Base-by-base conservation (phyloP, 2,329 filamentous ascomycete genomes). In the Fulvia fulva region DNA sequence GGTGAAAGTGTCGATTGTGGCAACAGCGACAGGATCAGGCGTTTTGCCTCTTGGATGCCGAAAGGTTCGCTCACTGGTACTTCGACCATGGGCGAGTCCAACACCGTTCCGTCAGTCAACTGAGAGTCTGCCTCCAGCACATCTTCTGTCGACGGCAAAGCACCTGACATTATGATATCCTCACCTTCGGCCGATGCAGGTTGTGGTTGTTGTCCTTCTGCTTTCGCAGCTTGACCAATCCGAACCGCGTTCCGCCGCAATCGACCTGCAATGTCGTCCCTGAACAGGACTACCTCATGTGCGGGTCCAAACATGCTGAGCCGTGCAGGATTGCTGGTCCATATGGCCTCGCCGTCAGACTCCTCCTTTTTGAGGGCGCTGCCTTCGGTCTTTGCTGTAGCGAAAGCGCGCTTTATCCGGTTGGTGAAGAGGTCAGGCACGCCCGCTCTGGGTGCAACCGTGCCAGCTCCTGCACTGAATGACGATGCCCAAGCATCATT, bases 401-500 rank as follows among this genome's bases (percentile, higher is more conserved):
- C 85, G 68, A 99, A 95, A 0, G 85, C 89, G 44, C 93, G 83
- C 65, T 89, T 87, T 45, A 99, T 83, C 16, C 94, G 83, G 30
- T 87, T 93, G 0, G 93, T 97, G 75, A 99, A 99, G 66, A 97
- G 78, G 6, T 93, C 89, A 0, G 94, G 94, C 1, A 99, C 83
- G 0, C 82, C 76, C 63, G 87, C 87, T 9, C 87, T 77, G 0
- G 90, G 90, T 11, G 93, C 70, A 0, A 87, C 83, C 0, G 84
- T 83, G 0, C 88, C 85, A 1, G 89, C 87, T 3, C 90, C 90
- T 1, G 86, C 87, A 0, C 85, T 85, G 71, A 96, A 96, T 1
- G 91, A 83, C 0, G 91, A 96, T 5, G 88, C 85, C 94, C 94
- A 99, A n/a, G 90, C 92, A 72, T 99, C 94, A 71, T 97, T 96